These are phyloP conservation scores for Antitrichia curtipendula DNA, from an alignment of 225 moss, liverwort and hornwort genomes.

Conservation along the genomic window DNA sequence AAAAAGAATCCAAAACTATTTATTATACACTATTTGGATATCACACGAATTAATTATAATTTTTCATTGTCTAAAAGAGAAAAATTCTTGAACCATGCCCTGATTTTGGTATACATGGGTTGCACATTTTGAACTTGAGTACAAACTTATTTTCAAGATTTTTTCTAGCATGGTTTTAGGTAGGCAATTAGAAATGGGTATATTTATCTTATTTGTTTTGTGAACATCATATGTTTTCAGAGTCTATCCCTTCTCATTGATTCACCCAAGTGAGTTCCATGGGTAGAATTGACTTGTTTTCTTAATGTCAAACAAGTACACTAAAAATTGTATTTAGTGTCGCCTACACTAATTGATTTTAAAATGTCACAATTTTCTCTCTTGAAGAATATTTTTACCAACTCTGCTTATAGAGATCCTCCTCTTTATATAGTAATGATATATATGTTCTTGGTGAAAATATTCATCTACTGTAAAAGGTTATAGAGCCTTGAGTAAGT, in stretches of 20 bases:
- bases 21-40: too few species aligned
- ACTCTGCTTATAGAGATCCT: neutral
- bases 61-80: too few species aligned
- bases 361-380: too few species aligned
- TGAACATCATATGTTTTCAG: too few species aligned
- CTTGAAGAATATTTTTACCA: neutral
- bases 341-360: neutral
- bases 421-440: neutral
- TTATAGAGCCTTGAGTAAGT: too few species aligned
- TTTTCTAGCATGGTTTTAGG: accelerated
- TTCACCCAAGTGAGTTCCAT: neutral
- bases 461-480: too few species aligned
- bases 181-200: too few species aligned
- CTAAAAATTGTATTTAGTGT: neutral
- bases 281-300: neutral
- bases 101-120: neutral
- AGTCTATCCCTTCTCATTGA: too few species aligned
- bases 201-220: neutral
- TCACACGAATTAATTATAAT: too few species aligned
- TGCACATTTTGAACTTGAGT: neutral
- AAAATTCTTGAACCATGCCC: neutral
- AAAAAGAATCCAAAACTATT: too few species aligned
- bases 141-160: neutral
- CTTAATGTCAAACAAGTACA: neutral
- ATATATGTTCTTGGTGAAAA: neutral